Conservation (phyloP, 805 yeast genomes). For the Cyberlindnera amylophila region DNA sequence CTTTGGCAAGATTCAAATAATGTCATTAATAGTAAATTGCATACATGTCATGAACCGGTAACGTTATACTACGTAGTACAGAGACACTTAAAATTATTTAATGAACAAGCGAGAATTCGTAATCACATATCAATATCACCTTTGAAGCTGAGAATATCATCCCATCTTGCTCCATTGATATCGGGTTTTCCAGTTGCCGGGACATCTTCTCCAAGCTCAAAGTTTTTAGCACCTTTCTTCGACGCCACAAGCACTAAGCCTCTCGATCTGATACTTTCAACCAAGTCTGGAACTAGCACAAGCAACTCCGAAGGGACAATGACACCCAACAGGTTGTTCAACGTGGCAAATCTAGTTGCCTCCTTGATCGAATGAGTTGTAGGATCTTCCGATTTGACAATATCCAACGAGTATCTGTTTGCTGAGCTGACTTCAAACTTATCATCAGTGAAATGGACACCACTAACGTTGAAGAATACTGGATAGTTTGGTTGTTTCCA, state of each 20-base stretch:
- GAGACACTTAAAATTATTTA: neutral
- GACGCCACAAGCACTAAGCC: conserved; percentile 84
- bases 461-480: conserved; percentile 79
- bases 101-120: neutral
- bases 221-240: conserved; percentile 32
- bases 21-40: neutral
- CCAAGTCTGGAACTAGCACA: conserved; percentile 67
- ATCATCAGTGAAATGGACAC: conserved; percentile 41
- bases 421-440: conserved; percentile 37
- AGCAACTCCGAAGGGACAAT: conserved; percentile 71
- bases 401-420: conserved; percentile 34
- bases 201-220: conserved; percentile 13
- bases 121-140: conserved; percentile 49
- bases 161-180: conserved; percentile 64
- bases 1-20: conserved; percentile 36
- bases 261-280: conserved; percentile 68
- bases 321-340: conserved; percentile 82
- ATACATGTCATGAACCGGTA: neutral
- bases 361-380: conserved; percentile 71
- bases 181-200: conserved; percentile 14
- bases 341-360: conserved; percentile 74
- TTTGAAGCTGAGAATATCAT: conserved; percentile 61
- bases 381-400: conserved; percentile 33
- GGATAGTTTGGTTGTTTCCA: conserved; percentile 99
- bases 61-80: neutral